Percentiles rank a stretch among this genome's conserved stretches.
Evolutionary conservation across 192 early-diverging fungal genomes (phyloP).

Genomic region (Podila clonocystis): DNA sequence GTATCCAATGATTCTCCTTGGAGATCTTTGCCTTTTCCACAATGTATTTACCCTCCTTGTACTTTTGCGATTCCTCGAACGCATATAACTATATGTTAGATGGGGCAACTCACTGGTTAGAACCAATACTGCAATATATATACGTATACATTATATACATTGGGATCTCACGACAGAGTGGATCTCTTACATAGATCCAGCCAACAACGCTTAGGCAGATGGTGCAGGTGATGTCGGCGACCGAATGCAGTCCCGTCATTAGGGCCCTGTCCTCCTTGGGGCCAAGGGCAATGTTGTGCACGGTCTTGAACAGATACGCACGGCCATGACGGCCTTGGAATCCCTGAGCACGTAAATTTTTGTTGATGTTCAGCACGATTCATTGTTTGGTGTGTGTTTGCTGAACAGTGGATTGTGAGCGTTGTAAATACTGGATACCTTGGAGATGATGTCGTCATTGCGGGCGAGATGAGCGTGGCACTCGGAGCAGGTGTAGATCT

Average conservation of each 20-base stretch:
- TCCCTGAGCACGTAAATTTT: conserved; percentile 21
- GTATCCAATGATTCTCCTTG: conserved; percentile 62
- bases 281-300: conserved; percentile 62
- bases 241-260: conserved; percentile 67
- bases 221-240: conserved; percentile 64
- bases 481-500: conserved; percentile 62
- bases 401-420: background rate
- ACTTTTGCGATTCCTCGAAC: conserved; percentile 64
- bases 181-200: conserved; percentile 64
- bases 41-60: conserved; percentile 68
- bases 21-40: conserved; percentile 62
- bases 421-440: conserved; percentile 31
- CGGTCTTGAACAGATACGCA: conserved; percentile 63
- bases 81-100: conserved; percentile 52
- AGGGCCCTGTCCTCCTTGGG: conserved; percentile 64
- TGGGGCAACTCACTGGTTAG: background rate
- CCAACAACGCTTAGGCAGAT: conserved; percentile 62
- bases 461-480: conserved; percentile 65
- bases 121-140: background rate
- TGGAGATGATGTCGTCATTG: conserved; percentile 68
- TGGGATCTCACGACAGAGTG: background rate
- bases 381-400: background rate
- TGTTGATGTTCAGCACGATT: background rate
- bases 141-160: background rate
- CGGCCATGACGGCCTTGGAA: conserved; percentile 65